Base-by-base conservation (phyloP, 371 early-diverging fungal genomes). In the Mucor ambiguus region DNA sequence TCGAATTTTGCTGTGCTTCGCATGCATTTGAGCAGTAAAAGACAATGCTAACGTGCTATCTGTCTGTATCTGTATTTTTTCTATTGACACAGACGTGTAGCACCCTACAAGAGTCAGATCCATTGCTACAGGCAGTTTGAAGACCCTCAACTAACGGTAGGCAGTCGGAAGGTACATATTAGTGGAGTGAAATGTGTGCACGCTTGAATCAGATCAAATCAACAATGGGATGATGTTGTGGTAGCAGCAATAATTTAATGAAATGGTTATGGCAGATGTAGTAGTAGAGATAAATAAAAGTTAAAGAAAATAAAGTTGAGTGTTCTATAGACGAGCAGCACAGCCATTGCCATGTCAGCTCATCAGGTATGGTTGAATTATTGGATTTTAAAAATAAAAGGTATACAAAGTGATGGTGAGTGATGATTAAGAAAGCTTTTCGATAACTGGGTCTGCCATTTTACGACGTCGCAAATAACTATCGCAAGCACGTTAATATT, bases 381-480 rank as follows among this genome's bases (percentile, higher is more conserved):
- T 11, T 28, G 43, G 14, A 9, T 43, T 60, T 22, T 44, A 14
- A 20, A 44, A 60, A 43, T 20, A 18, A 32, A n/a, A 56, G 56
- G 56, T 56, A 33, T 33, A 56, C 33, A 56, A 56, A 2, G n/a
- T 30, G 9, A 8, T 30, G 9, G 26, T 49, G 26, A 14, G 20
- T 24, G 20, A 35, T 33, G n/a, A 37, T 43, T 60, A 32, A 22
- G 56, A 64, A n/a, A 61, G 33, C 22, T 64, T 69, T 26, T 62
- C 66, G 28, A 63, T 41, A n/a, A 58, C 28, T n/a, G 72, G 67
- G 58, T 71, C 67, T 20, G 68, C 72, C 62, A 63, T 60, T 69
- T 81, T 81, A 28, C 81, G 72, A 54, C 81, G 70, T 22, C 71
- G 75, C 24, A 81, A 62, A 64, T 78, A 81, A 59, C 81, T 81